These are phyloP conservation scores for Mycena vitilis DNA, from an alignment of 768 basidiomycete genomes.

Conservation along the genomic window DNA sequence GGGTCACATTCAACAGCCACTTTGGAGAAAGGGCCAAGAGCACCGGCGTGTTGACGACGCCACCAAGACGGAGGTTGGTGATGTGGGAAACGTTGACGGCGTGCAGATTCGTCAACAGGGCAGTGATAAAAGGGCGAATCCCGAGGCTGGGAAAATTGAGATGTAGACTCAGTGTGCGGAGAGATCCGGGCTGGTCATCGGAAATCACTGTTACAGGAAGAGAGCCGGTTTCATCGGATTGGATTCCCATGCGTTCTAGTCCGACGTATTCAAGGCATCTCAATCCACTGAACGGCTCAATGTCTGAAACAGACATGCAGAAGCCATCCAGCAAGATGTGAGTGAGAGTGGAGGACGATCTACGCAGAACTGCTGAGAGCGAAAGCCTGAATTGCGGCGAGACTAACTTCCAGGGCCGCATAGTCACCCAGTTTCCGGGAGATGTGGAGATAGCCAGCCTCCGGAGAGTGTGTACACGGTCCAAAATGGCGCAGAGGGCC, in stretches of 20 bases:
- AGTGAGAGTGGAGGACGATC: slow-evolving; percentile 15
- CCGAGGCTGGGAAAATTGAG: slow-evolving; percentile 12
- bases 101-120: not conserved
- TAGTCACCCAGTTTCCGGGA: not conserved
- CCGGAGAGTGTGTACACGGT: slow-evolving; percentile 9
- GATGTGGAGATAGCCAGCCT: slow-evolving; percentile 9
- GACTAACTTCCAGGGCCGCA: not conserved
- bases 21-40: slow-evolving; percentile 7
- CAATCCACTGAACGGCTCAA: slow-evolving; percentile 19
- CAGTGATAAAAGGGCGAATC: slow-evolving; percentile 3
- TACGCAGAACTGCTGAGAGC: slow-evolving; percentile 1
- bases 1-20: slow-evolving; percentile 17
- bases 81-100: slow-evolving; percentile 2
- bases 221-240: not conserved
- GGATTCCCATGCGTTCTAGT: too few species aligned
- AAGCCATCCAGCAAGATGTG: slow-evolving; percentile 25
- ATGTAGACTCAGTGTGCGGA: slow-evolving; percentile 21
- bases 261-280: not conserved
- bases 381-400: not conserved
- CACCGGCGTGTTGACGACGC: slow-evolving; percentile 2
- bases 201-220: not conserved
- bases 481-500: slow-evolving; percentile 24
- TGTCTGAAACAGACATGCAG: slow-evolving; percentile 6
- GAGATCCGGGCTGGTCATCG: not conserved
- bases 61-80: slow-evolving; percentile 24